Conservation (phyloP, 257 asterid genomes). For the Coffea canephora region DNA sequence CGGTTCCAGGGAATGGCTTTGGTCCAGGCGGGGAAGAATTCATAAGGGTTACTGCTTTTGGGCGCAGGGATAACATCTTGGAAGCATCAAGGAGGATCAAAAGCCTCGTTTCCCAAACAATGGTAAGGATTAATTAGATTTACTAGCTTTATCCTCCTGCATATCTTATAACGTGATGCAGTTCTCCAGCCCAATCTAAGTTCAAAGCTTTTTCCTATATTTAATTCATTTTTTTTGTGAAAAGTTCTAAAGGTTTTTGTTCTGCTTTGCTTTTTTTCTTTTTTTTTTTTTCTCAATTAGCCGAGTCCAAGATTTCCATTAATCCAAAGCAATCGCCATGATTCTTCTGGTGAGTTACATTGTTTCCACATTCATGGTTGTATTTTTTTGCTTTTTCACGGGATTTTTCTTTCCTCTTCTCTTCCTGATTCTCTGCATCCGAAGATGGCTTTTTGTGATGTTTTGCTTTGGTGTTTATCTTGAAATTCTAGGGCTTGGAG, state of each 20-base stretch:
- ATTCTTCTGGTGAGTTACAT: too few relatives aligned
- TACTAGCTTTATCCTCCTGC: conserved; percentile 10
- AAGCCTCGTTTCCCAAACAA: conserved; percentile 31
- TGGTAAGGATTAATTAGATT: conserved; percentile 7
- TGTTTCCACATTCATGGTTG: too few relatives aligned
- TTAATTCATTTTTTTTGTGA: too few relatives aligned
- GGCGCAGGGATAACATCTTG: conserved; percentile 56
- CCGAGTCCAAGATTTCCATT: too few relatives aligned
- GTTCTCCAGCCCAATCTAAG: not conserved
- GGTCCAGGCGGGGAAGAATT: conserved; percentile 92
- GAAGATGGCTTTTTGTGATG: too few relatives aligned
- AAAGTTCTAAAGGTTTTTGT: not conserved
- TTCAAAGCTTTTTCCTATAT: not conserved
- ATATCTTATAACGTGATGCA: conserved; percentile 1
- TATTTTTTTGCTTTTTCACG: too few relatives aligned
- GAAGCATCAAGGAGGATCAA: conserved; percentile 75
- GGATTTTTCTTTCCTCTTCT: too few relatives aligned
- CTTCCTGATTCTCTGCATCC: too few relatives aligned
- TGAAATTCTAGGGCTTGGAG: too few relatives aligned
- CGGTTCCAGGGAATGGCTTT: conserved; percentile 88
- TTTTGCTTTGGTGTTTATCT: too few relatives aligned
- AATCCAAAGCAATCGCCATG: too few relatives aligned
- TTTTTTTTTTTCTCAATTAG: too few relatives aligned
- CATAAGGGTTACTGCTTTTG: conserved; percentile 76
- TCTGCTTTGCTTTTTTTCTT: not conserved